These are phyloP conservation scores for Leccinum arenicola DNA, from an alignment of 768 basidiomycete species.

Conservation along the genomic window DNA sequence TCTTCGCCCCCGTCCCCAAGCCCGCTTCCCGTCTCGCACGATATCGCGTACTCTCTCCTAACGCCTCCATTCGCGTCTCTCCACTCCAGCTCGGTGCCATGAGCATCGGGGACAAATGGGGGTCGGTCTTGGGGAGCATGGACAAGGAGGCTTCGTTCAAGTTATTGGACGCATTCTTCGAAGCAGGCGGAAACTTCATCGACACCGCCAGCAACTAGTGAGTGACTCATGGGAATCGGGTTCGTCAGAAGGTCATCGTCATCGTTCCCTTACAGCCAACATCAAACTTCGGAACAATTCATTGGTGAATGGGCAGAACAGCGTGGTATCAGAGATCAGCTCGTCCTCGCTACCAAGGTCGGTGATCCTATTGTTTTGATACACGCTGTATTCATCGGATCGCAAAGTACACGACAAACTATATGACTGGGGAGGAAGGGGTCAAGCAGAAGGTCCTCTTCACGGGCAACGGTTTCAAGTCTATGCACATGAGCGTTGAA, in stretches of 20 bases:
- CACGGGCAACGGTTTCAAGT: conserved; percentile 48
- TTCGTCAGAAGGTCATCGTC: not conserved
- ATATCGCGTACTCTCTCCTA: conserved; percentile 39
- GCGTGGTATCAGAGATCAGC: conserved; percentile 41
- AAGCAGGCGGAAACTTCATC: conserved; percentile 49
- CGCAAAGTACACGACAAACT: conserved; percentile 26
- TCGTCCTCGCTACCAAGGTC: conserved; percentile 45
- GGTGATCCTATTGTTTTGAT: not conserved
- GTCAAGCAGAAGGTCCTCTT: conserved; percentile 37
- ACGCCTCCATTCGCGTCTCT: conserved; percentile 46
- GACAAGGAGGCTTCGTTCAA: conserved; percentile 41
- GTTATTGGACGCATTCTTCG: conserved; percentile 44
- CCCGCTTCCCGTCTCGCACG: conserved; percentile 35
- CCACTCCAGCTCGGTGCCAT: conserved; percentile 47
- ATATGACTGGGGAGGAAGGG: conserved; percentile 6
- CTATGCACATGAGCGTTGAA: conserved; percentile 38
- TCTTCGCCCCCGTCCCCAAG: conserved; percentile 15
- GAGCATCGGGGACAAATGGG: conserved; percentile 49
- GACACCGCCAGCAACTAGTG: conserved; percentile 48
- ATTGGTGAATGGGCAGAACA: conserved; percentile 48
- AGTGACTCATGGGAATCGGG: conserved; percentile 1
- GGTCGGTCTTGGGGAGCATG: conserved; percentile 38
- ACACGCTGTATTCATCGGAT: not conserved
- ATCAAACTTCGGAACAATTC: conserved; percentile 41
- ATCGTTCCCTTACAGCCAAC: conserved; percentile 26